Evolutionary conservation across 2,329 filamentous ascomycete genomes (phyloP).

Genomic region (Leptodontidium sp.): DNA sequence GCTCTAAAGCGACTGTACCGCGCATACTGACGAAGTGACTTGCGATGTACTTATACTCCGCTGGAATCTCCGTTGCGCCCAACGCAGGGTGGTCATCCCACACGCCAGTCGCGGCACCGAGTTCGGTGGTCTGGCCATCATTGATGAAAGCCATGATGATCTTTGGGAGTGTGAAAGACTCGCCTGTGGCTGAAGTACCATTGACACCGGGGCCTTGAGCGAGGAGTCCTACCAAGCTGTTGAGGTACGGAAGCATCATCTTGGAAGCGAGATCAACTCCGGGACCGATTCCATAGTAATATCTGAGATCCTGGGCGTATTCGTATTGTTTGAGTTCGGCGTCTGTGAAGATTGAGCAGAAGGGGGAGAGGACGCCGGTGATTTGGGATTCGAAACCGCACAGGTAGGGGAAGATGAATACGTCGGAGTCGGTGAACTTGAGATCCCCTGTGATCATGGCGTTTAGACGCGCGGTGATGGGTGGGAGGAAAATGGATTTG

Average conservation of each 20-base stretch:
- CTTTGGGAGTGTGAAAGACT: slow-evolving; percentile 59
- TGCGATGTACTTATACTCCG: slow-evolving; percentile 60
- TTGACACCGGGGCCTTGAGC: slow-evolving; percentile 57
- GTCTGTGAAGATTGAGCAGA: slow-evolving; percentile 68
- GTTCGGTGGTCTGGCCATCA: slow-evolving; percentile 70
- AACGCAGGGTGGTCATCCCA: slow-evolving; percentile 60
- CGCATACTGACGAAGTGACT: slow-evolving; percentile 68
- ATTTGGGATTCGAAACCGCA: slow-evolving; percentile 77
- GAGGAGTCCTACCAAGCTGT: slow-evolving; percentile 61
- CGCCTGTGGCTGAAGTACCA: slow-evolving; percentile 56
- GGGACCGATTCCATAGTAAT: slow-evolving; percentile 71
- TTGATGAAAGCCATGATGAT: slow-evolving; percentile 70
- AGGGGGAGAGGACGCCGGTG: slow-evolving; percentile 65
- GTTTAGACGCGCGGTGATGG: slow-evolving; percentile 62
- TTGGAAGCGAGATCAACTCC: slow-evolving; percentile 61
- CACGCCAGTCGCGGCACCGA: slow-evolving; percentile 66
- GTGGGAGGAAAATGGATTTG: slow-evolving; percentile 61
- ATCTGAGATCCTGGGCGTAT: slow-evolving; percentile 72
- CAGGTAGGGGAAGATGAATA: slow-evolving; percentile 70
- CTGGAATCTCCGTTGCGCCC: slow-evolving; percentile 53
- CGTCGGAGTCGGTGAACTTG: slow-evolving; percentile 60
- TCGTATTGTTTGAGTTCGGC: slow-evolving; percentile 70
- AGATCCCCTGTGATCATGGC: slow-evolving; percentile 61
- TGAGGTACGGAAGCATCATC: slow-evolving; percentile 69
- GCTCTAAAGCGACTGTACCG: slow-evolving; percentile 71